Base-by-base conservation (phyloP, 73 alveolate species). In the Durusdinium trenchii region DNA sequence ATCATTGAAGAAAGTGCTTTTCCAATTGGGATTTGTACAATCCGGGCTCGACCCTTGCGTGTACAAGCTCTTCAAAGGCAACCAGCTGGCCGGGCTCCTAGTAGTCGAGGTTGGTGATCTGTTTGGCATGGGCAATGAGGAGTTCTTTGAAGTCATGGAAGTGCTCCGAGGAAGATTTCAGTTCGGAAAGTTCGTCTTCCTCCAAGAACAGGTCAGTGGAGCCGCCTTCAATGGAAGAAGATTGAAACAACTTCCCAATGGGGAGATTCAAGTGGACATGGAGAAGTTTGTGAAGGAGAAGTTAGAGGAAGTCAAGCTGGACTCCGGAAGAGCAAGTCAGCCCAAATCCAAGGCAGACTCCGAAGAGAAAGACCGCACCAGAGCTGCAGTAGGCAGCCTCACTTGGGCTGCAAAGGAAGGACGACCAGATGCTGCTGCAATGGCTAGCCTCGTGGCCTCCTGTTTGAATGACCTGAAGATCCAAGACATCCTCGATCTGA, bases 61-160 rank as follows among this genome's bases (percentile, higher is more conserved):
- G 52, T 83, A 48, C 62, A 6, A 12, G 50, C 51, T 83, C 30
- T 51, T 12, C n/a, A 30, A 7, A 2, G 52, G 12, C n/a, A 36
- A 50, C 78, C 26, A 23, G 28, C 62, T 83, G n/a, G 42, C 36
- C 26, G 94, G 94, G 4, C 3, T 83, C 36, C 36, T 83, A 5
- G 35, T 83, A 10, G 94, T 83, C 50, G 94, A 83, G 51, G 94
- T 83, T 2, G 94, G 50, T 54, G 94, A 30, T 36, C 26, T 48
- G 20, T n/a, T 16, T n/a, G 73, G 94, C n/a, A n/a, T n/a, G n/a
- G n/a, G 94, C 20, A 76, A 83, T 36, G 48, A 52, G 35, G 3
- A 14, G 18, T 36, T 10, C 76, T 83, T 18, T 30, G 54, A 83
- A 51, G 26, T 14, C 36, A 83, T 83, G 10, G 71, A 16, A n/a